Percentiles rank a stretch among this genome's conserved stretches.
Conservation (phyloP, 2,329 filamentous ascomycete genomes). For the Scleromitrula shiraiana region DNA sequence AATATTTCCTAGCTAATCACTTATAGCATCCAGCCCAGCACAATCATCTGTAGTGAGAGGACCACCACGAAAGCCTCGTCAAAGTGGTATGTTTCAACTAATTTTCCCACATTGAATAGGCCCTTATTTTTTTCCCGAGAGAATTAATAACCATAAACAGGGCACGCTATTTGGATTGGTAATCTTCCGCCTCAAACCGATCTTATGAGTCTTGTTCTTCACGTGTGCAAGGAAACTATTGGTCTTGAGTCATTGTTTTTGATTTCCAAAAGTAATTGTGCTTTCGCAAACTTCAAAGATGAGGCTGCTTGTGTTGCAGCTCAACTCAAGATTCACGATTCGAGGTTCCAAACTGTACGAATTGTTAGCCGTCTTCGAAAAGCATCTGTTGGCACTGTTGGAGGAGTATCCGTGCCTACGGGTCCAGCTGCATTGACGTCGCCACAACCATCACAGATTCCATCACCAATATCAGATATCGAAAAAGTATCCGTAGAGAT, state of each 20-base stretch:
- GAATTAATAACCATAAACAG: slow-evolving; percentile 42
- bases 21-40: slow-evolving; percentile 27
- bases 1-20: slow-evolving; percentile 6
- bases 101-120: background rate
- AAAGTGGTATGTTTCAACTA: slow-evolving; percentile 45
- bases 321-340: slow-evolving; percentile 82
- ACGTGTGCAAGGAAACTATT: slow-evolving; percentile 70
- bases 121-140: background rate
- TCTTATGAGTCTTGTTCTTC: slow-evolving; percentile 77
- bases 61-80: slow-evolving; percentile 48
- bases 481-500: slow-evolving; percentile 24
- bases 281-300: slow-evolving; percentile 89
- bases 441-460: slow-evolving; percentile 18
- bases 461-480: slow-evolving; percentile 26
- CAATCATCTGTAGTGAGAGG: slow-evolving; percentile 41
- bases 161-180: slow-evolving; percentile 91
- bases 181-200: slow-evolving; percentile 81
- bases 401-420: slow-evolving; percentile 23
- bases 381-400: slow-evolving; percentile 35
- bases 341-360: slow-evolving; percentile 75
- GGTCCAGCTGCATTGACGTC: slow-evolving; percentile 26
- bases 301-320: slow-evolving; percentile 68
- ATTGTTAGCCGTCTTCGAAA: slow-evolving; percentile 76
- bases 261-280: slow-evolving; percentile 95
- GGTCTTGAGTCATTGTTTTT: slow-evolving; percentile 85